A percentile compares a stretch with the other conserved stretches of the same genome.
Evolutionary conservation across 495 filamentous ascomycete genomes (phyloP).

Genomic region (Barbatosphaeria neglecta): DNA sequence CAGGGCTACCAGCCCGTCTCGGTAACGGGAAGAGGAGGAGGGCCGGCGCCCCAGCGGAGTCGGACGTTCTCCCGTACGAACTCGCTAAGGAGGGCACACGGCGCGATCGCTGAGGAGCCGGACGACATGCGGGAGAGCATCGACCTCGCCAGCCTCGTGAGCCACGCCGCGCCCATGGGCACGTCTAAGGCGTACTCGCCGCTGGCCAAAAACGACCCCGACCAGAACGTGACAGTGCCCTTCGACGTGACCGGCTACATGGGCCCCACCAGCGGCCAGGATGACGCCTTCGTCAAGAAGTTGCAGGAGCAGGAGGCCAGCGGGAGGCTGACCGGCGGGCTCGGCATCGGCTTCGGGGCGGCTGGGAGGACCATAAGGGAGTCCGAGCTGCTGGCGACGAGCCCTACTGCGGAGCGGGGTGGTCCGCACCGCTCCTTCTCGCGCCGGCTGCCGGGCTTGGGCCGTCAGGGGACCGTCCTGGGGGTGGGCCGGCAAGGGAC

Average conservation of each 20-base stretch:
- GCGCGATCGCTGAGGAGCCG: constrained; percentile 33
- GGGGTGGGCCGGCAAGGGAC: constrained; percentile 18
- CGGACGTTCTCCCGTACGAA: constrained; percentile 5
- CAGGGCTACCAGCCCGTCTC: constrained; percentile 25
- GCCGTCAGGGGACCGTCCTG: no score
- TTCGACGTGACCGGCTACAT: constrained; percentile 27
- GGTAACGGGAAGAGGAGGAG: constrained; percentile 1
- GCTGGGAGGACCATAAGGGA: constrained; percentile 25
- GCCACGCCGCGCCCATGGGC: constrained; percentile 20
- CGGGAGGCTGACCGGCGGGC: constrained; percentile 36
- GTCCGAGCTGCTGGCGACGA: constrained; percentile 26
- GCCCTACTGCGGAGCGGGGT: constrained; percentile 16
- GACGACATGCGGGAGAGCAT: constrained; percentile 27
- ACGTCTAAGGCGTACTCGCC: constrained; percentile 3
- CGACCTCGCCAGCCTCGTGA: constrained; percentile 24
- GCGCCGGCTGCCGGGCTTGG: constrained; percentile 5
- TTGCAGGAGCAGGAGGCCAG: constrained; percentile 32
- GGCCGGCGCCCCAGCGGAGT: constrained; percentile 3
- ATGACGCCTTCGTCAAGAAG: constrained; percentile 23
- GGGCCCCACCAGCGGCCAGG: constrained; percentile 23
- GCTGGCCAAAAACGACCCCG: constrained; percentile 6
- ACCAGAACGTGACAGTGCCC: constrained; percentile 4
- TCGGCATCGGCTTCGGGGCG: constrained; percentile 29
- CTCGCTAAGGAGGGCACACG: constrained; percentile 14
- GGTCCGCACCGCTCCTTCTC: constrained; percentile 24